A percentile compares a stretch with the other conserved stretches of the same genome.
These are phyloP conservation scores for Sesbania bispinosa DNA, from an alignment of 306 rosid species.

Conservation along the genomic window DNA sequence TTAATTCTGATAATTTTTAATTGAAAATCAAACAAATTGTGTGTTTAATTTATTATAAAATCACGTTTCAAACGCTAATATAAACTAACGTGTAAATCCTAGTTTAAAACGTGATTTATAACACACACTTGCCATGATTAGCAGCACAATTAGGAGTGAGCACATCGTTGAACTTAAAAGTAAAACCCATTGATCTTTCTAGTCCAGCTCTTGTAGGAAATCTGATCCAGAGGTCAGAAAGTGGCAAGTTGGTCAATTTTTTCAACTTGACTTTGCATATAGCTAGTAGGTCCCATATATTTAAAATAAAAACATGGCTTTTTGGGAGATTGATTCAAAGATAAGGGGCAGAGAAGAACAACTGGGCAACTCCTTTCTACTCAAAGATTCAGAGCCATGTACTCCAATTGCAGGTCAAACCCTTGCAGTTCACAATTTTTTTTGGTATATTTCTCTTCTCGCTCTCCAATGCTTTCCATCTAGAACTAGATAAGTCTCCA, in stretches of 20 bases:
- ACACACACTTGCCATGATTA: background rate
- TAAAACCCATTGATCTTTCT: background rate
- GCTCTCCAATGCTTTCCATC: background rate
- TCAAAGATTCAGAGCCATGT: background rate
- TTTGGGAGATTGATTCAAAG: background rate
- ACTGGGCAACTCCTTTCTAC: background rate
- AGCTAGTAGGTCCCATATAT: background rate
- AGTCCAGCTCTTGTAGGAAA: background rate
- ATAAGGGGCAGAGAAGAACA: background rate
- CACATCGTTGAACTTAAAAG: no score
- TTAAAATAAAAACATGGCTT: background rate
- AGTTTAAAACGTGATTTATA: no score
- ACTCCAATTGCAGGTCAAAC: constrained; percentile 25
- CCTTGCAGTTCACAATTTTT: background rate
- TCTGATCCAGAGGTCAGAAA: background rate
- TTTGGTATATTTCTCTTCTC: background rate
- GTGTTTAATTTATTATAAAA: no score
- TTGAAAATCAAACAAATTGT: no score
- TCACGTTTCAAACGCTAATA: no score
- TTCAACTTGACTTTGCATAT: constrained; percentile 6
- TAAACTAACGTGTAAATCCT: no score
- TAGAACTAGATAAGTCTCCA: background rate
- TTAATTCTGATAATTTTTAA: no score
- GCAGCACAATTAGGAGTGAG: background rate
- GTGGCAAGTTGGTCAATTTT: background rate